Conservation (phyloP, 2,329 filamentous ascomycete species). For the Calonectria henricotiae region DNA sequence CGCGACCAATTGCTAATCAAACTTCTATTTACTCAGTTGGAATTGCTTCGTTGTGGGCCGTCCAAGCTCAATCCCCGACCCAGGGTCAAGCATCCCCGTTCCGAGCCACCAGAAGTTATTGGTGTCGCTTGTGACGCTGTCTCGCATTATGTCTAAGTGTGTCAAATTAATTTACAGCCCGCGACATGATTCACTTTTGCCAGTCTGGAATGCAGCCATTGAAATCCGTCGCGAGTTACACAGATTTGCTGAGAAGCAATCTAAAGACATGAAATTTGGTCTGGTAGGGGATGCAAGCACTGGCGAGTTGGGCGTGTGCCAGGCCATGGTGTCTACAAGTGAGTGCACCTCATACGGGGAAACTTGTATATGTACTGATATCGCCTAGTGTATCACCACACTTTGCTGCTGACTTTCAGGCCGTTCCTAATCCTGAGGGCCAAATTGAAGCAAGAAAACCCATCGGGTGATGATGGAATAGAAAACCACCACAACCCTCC, state of each 20-base stretch:
- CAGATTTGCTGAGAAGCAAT: slow-evolving; percentile 53
- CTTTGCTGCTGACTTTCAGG: slow-evolving; percentile 61
- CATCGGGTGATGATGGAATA: slow-evolving; percentile 10
- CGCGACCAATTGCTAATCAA: not conserved
- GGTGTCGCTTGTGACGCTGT: slow-evolving; percentile 56
- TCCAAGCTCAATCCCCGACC: slow-evolving; percentile 59
- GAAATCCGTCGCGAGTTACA: slow-evolving; percentile 54
- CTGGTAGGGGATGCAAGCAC: slow-evolving; percentile 57
- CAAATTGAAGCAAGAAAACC: slow-evolving; percentile 58
- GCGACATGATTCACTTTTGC: slow-evolving; percentile 58
- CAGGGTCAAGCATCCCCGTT: slow-evolving; percentile 57
- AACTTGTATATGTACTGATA: not conserved
- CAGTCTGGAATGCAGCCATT: slow-evolving; percentile 55
- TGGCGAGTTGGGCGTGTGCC: slow-evolving; percentile 60
- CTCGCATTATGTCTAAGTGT: slow-evolving; percentile 61
- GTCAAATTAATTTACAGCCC: slow-evolving; percentile 61
- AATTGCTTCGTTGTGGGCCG: slow-evolving; percentile 62
- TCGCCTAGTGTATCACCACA: slow-evolving; percentile 62
- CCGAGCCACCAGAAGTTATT: slow-evolving; percentile 60
- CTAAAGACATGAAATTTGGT: slow-evolving; percentile 54
- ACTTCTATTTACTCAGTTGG: slow-evolving; percentile 55
- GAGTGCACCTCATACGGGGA: slow-evolving; percentile 40
- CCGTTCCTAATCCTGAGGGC: slow-evolving; percentile 64
- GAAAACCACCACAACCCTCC: slow-evolving; percentile 46
- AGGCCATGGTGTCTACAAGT: slow-evolving; percentile 61